phyloP scores from a whole-genome alignment of 2,329 filamentous ascomycete species.

The Myriangium duriaei region DNA sequence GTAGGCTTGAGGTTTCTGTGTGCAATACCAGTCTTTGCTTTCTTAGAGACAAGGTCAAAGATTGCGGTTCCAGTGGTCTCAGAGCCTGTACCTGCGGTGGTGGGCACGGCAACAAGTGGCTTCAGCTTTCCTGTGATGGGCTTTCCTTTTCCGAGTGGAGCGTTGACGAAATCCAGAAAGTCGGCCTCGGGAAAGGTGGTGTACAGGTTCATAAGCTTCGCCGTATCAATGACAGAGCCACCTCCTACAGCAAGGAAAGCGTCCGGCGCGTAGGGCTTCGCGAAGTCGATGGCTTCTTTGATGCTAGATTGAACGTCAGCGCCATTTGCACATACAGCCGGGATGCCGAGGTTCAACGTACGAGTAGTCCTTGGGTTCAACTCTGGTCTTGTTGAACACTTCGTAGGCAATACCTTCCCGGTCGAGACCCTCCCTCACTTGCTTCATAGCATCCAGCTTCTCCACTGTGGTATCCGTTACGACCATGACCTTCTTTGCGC shows the following conservation, averaged over 20 bases:
- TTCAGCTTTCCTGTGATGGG: constrained; percentile 59
- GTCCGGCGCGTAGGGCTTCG: constrained; percentile 68
- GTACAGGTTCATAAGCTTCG: constrained; percentile 97
- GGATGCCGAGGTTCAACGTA: constrained; percentile 34
- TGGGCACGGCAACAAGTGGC: constrained; percentile 72
- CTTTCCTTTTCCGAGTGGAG: constrained; percentile 72
- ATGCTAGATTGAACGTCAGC: constrained; percentile 41
- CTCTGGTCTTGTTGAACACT: constrained; percentile 66
- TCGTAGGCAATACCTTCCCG: constrained; percentile 68
- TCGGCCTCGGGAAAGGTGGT: constrained; percentile 80
- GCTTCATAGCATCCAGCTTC: constrained; percentile 77
- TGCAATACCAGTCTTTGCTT: constrained; percentile 89
- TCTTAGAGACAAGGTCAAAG: constrained; percentile 82
- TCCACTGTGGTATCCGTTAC: constrained; percentile 79
- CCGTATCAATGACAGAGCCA: constrained; percentile 94
- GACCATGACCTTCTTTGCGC: constrained; percentile 73
- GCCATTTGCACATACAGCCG: too few relatives aligned
- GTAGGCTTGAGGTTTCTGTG: constrained; percentile 94
- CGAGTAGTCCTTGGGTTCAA: constrained; percentile 94
- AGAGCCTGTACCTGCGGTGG: constrained; percentile 75
- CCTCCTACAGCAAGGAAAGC: constrained; percentile 85
- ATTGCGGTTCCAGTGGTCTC: constrained; percentile 98
- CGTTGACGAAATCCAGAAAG: constrained; percentile 96
- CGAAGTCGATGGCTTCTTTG: constrained; percentile 78
- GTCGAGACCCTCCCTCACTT: constrained; percentile 68